Evolutionary conservation across 1,139 yeast species (phyloP).

Genomic region (Taiozyma sp.): DNA sequence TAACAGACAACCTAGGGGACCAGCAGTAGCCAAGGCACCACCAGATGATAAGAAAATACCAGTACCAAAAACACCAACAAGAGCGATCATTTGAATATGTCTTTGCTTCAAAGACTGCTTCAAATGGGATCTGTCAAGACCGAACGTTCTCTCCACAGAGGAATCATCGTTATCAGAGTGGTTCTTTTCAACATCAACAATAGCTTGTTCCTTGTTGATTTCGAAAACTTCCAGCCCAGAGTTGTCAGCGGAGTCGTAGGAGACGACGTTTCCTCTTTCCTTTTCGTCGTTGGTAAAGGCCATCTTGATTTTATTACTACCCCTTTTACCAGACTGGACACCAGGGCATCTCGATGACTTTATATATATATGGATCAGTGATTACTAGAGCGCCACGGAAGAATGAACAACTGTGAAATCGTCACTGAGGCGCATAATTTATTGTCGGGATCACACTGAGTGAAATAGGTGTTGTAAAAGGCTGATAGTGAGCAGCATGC

Average conservation of each 20-base stretch:
- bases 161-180: neutral
- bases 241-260: neutral
- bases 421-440: neutral
- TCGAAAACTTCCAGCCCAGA: neutral
- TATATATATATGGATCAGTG: neutral
- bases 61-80: conserved; percentile 44
- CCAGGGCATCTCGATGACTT: neutral
- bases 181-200: neutral
- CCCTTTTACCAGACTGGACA: neutral
- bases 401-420: neutral
- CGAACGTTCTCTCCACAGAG: conserved; percentile 12
- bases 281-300: neutral
- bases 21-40: conserved; percentile 43
- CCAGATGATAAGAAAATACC: conserved; percentile 54
- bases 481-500: neutral
- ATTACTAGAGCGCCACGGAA: neutral
- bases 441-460: too few relatives aligned
- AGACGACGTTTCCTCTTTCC: neutral
- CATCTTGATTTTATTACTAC: neutral
- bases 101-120: conserved; percentile 26
- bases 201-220: neutral
- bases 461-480: neutral
- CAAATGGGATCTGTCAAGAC: conserved; percentile 29
- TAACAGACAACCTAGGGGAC: conserved; percentile 47
- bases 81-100: conserved; percentile 31